A percentile compares a stretch with the other conserved stretches of the same genome.
Evolutionary conservation across 164 flowering plant species (phyloP).

Genomic region (Kingdonia uniflora): DNA sequence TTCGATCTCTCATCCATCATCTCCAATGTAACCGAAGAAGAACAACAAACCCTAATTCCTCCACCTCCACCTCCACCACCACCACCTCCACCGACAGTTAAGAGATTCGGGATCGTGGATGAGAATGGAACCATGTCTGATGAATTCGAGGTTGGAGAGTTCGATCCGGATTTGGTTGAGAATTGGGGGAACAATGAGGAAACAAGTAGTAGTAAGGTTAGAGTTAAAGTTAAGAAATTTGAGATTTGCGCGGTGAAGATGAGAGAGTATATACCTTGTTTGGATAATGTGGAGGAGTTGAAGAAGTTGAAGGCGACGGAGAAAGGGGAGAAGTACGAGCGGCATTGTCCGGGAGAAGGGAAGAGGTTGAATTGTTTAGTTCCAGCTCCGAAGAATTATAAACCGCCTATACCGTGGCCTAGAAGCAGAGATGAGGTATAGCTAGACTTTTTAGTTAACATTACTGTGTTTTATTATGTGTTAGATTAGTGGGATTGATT

Average conservation of each 20-base stretch:
- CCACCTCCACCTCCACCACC: constrained; percentile 21
- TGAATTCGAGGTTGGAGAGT: constrained; percentile 72
- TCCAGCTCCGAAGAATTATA: constrained; percentile 68
- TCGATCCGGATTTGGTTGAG: constrained; percentile 55
- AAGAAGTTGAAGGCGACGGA: constrained; percentile 40
- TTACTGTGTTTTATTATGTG: too few relatives aligned
- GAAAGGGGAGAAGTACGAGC: constrained; percentile 60
- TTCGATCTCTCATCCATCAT: not conserved
- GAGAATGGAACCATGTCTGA: constrained; percentile 79
- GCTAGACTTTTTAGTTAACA: too few relatives aligned
- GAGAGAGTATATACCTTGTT: constrained; percentile 72
- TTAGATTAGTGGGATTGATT: too few relatives aligned
- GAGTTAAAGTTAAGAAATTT: constrained; percentile 39
- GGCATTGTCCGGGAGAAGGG: constrained; percentile 70
- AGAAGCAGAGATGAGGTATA: constrained; percentile 83
- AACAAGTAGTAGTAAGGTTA: constrained; percentile 9
- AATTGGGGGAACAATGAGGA: constrained; percentile 37
- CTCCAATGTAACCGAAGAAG: not conserved
- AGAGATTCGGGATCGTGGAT: constrained; percentile 65
- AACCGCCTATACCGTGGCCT: constrained; percentile 78
- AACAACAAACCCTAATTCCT: constrained; percentile 7
- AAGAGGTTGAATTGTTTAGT: constrained; percentile 64
- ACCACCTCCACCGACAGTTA: constrained; percentile 29
- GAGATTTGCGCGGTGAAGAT: constrained; percentile 40
- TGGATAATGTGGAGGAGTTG: constrained; percentile 61